Base-by-base conservation (phyloP, 345 rosid genomes). In the Boechera divaricarpa region DNA sequence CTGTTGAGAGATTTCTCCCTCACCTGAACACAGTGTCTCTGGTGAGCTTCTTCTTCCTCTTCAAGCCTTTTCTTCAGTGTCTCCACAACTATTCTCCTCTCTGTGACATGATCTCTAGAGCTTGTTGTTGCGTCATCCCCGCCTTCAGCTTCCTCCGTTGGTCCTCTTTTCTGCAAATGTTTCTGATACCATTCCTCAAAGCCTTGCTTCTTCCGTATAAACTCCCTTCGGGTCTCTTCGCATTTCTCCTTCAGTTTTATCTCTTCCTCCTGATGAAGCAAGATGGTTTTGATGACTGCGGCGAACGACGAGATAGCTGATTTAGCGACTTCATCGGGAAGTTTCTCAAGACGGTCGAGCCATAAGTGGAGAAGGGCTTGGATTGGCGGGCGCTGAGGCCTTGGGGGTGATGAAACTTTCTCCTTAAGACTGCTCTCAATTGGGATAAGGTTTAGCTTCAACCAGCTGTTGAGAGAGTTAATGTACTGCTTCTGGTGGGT, bases 101-200 rank as follows among this genome's bases (percentile, higher is more conserved):
- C 98, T 2, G 85, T 66, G 7, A 92, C 86, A 6, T 87, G 95
- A 75, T 94, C 94, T 41, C 79, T 87, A 4, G 83, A 45, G 58
- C 70, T 84, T 10, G 76, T 79, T 38, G 76, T 61, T 54, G 11
- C 33, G 18, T 84, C 94, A 33, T 87, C 97, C 5, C 85, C 90
- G 29, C 86, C 85, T 45, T 82, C 91, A 44, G 67, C 80, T 55
- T 79, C 91, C 2, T 77, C 81, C 63, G 80, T 90, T 0, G 89
- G 84, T 29, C 77, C 82, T 76, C 81, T 87, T 24, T 84, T 81
- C 67, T 86, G 92, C 85, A 83, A 67, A 68, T 90, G 79, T 70
- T 89, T 92, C 58, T 87, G 93, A 85, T 87, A 83, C 98, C 98
- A 94, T 2, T 92, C 98, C 12, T 90, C 94, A 5, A 82, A 94